phyloP scores from a whole-genome alignment of 768 basidiomycete species.

The Coprinopsis marcescibilis region DNA sequence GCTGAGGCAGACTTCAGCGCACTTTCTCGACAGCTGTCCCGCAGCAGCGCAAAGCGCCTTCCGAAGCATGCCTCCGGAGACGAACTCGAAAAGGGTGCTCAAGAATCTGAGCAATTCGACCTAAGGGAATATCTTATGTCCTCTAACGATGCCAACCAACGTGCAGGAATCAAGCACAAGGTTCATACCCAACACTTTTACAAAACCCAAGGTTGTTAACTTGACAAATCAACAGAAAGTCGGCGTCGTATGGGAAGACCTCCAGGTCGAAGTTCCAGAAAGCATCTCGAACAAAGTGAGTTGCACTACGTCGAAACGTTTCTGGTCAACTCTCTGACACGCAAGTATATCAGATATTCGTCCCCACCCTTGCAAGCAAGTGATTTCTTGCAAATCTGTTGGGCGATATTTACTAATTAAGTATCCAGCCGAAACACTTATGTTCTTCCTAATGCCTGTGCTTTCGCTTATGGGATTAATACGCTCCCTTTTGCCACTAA shows the following conservation, averaged over 20 bases:
- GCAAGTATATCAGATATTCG: constrained; percentile 44
- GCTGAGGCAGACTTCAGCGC: constrained; percentile 23
- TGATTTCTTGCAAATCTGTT: constrained; percentile 8
- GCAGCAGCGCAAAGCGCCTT: constrained; percentile 1
- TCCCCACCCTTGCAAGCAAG: constrained; percentile 56
- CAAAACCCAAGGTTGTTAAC: neutral
- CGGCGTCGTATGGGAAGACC: constrained; percentile 68
- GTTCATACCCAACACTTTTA: constrained; percentile 16
- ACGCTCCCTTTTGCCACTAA: constrained; percentile 32
- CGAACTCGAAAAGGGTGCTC: too few relatives aligned
- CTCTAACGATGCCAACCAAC: constrained; percentile 59
- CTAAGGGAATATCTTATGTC: constrained; percentile 63
- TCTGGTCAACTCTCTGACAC: neutral
- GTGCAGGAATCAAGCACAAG: constrained; percentile 68
- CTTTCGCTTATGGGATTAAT: constrained; percentile 41
- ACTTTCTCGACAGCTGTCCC: constrained; percentile 4
- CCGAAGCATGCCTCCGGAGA: constrained; percentile 1
- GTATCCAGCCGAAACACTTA: constrained; percentile 40
- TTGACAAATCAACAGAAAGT: constrained; percentile 40
- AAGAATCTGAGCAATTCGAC: constrained; percentile 43
- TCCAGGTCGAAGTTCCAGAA: constrained; percentile 58
- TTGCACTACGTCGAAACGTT: neutral
- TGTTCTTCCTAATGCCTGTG: constrained; percentile 49
- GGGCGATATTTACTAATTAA: neutral
- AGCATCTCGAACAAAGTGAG: constrained; percentile 50